Base-by-base conservation (phyloP, 495 filamentous ascomycete genomes). In the Penicillium macrosclerotiorum region DNA sequence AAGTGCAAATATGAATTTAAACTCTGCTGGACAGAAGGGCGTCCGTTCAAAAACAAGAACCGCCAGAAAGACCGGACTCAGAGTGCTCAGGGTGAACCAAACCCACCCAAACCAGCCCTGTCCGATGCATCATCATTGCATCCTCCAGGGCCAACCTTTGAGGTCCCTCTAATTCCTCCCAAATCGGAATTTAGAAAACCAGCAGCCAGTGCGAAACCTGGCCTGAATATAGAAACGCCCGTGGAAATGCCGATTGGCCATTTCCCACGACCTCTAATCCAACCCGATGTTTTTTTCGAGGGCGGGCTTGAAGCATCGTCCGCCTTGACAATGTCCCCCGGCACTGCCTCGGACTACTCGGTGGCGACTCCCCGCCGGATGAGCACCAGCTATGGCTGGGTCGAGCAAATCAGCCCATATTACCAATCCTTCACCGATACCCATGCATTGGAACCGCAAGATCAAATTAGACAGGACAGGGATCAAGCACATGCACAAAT, bases 1-100 rank as follows among this genome's bases (percentile, higher is more conserved):
- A 45, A 45, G 14, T 45, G 42, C 42, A 45, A 37, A 45, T 45
- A 45, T 17, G 42, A 45, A 18, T 45, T 45, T 24, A 45, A 45
- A 19, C 42, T 45, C 13, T 45, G 32, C 4, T 45, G 42, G 42
- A 45, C 42, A 25, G 42, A 35, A 34, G 42, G 42, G 14, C 27
- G 42, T 16, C 42, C 42, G 5, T 45, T 45, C 33, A 45, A 45
- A 17, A 36, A 36, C 9, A 36, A 36, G 17, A 45, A 45, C 16
- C 42, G 42, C 14, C 33, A 36, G 33, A 36, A 36, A 22, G 33
- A 36, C 14, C 18, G 22, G 17, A 19, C 17, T 20, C 17, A n/a
- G n/a, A n/a, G n/a, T n/a, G n/a, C n/a, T n/a, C n/a, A n/a, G n/a
- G n/a, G n/a, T n/a, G n/a, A n/a, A n/a, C n/a, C n/a, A n/a, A n/a